Base-by-base conservation (phyloP, 2,329 filamentous ascomycete genomes). In the Hypoxylon sp. region DNA sequence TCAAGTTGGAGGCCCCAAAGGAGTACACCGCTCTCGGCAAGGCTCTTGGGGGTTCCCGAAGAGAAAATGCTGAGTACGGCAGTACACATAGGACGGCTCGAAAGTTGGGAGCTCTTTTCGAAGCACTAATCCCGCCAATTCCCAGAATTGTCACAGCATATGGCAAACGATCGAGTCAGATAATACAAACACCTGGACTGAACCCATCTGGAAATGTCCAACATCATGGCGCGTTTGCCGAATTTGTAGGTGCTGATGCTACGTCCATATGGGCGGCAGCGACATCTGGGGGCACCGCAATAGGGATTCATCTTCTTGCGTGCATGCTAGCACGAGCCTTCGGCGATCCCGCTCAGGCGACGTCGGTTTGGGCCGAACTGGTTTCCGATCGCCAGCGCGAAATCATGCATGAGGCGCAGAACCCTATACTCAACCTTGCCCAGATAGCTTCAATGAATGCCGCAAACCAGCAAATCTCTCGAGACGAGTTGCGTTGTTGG, bases 31-130 rank as follows among this genome's bases (percentile, higher is more conserved):
- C 47, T 0, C 29, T 84, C 0, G 81, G 80, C 0, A 44, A 58
- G 0, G 39, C 63, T 0, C 63, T 85, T 0, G 79, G 81, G 0
- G 19, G 17, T 19, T 0, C 68, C 3, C 68, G 82, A 4, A 73
- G 75, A 22, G 17, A 75, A 0, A 72, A 79, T 2, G 83, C 83
- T 0, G 83, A 85, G 67, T 52, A 72, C 5, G 83, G 83, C 1
- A 53, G 44, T 1, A 47, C 65, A 0, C 82, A 85, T 60, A 66
- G 68, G 3, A 80, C 78, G 0, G 82, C 83, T 1, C 68, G 81
- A 17, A 78, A 75, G 35, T 76, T 85, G 0, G 82, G 78, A 1
- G 78, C 77, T 0, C 70, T 85, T 0, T 84, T 85, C 63, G 75
- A 79, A 22, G 71, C 68, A 0, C 31, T 78, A 0, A 55, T 78